A percentile compares a stretch with the other conserved stretches of the same genome.
These are phyloP conservation scores for Saturnispora ahearnii DNA, from an alignment of 805 yeast species.

Conservation along the genomic window DNA sequence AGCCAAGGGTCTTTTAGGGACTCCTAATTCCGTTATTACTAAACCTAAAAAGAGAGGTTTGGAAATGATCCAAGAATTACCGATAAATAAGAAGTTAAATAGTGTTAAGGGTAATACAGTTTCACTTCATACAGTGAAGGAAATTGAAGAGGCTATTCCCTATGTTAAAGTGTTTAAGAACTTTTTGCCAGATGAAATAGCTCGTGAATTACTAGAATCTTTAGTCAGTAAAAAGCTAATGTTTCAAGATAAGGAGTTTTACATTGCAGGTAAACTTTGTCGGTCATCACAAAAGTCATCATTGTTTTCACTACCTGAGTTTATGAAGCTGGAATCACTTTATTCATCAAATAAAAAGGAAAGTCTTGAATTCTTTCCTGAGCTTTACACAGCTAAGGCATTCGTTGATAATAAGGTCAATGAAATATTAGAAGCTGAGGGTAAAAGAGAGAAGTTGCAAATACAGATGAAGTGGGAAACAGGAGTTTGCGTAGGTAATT, in stretches of 20 bases:
- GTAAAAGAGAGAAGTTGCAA: conserved; percentile 31
- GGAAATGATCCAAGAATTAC: not conserved
- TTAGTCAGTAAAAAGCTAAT: conserved; percentile 33
- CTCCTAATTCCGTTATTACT: not conserved
- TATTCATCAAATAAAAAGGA: conserved; percentile 3
- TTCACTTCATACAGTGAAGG: conserved; percentile 40
- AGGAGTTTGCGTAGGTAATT: conserved; percentile 47
- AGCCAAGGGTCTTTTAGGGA: conserved; percentile 25
- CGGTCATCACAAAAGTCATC: conserved; percentile 46
- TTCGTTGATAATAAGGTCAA: conserved; percentile 15
- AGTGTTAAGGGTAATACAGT: conserved; percentile 7
- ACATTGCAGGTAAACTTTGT: conserved; percentile 55
- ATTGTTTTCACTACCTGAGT: conserved; percentile 21
- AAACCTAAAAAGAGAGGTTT: not conserved
- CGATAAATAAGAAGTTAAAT: not conserved
- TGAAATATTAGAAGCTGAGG: conserved; percentile 16
- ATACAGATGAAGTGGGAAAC: conserved; percentile 38
- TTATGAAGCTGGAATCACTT: not conserved
- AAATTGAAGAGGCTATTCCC: conserved; percentile 40
- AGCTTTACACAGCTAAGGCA: conserved; percentile 13
- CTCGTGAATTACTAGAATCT: conserved; percentile 36
- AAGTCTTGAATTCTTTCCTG: conserved; percentile 7
- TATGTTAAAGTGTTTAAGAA: conserved; percentile 42
- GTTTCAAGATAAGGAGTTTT: conserved; percentile 41
- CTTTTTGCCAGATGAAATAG: conserved; percentile 43